Conservation (phyloP, 257 asterid species). For the Nicotiana noctiflora region DNA sequence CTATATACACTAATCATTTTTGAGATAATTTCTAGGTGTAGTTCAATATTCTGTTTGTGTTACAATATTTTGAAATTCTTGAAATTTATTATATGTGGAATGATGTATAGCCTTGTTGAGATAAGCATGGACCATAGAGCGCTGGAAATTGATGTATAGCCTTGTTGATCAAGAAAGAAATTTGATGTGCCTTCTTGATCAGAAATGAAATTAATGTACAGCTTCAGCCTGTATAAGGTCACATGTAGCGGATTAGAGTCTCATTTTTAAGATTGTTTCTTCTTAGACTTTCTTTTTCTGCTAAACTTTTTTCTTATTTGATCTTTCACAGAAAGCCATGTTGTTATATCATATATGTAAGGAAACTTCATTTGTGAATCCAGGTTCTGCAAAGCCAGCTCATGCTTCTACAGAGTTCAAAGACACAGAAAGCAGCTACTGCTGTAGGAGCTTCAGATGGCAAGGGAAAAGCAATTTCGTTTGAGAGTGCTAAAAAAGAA, state of each 20-base stretch:
- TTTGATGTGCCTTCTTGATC: neutral
- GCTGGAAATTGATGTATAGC: too few relatives aligned
- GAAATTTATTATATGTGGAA: too few relatives aligned
- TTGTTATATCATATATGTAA: neutral
- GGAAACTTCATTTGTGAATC: slow-evolving; percentile 1
- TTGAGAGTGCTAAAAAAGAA: neutral
- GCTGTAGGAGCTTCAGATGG: slow-evolving; percentile 31
- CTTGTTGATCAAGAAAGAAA: too few relatives aligned
- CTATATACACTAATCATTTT: neutral
- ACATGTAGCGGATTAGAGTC: neutral
- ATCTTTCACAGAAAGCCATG: neutral
- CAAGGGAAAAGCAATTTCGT: slow-evolving; percentile 45
- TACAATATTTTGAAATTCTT: too few relatives aligned
- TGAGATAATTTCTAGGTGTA: neutral
- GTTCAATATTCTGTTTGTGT: too few relatives aligned
- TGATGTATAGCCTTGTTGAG: too few relatives aligned
- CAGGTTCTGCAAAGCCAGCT: slow-evolving; percentile 61
- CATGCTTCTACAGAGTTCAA: slow-evolving; percentile 33
- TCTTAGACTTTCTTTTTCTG: neutral
- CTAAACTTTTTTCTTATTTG: neutral
- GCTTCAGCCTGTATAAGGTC: neutral
- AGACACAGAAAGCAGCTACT: slow-evolving; percentile 19
- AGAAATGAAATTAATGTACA: too few relatives aligned
- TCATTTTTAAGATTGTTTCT: neutral
- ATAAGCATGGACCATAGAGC: too few relatives aligned